Conservation (phyloP, 1,284 basidiomycete genomes). For the Hymenochaete sp. region DNA sequence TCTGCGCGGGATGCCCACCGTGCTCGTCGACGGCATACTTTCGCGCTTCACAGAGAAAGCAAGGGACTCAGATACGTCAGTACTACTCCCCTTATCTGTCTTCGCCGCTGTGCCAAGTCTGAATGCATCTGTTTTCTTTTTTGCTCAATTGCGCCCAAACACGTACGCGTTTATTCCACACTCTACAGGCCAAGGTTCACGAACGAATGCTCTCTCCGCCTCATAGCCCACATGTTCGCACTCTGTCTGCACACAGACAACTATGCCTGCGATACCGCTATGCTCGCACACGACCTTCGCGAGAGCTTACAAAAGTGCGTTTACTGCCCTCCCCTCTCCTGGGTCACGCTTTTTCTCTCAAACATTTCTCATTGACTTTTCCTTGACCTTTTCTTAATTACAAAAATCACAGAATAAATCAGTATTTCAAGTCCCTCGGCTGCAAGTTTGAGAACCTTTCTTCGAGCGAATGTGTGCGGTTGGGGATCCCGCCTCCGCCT, state of each 20-base stretch:
- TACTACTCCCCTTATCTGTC: slow-evolving; percentile 15
- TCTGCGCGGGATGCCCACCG: slow-evolving; percentile 48
- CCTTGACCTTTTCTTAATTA: slow-evolving; percentile 1
- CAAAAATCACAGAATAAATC: slow-evolving; percentile 33
- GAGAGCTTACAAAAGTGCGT: slow-evolving; percentile 56
- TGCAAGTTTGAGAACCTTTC: slow-evolving; percentile 60
- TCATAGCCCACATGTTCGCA: slow-evolving; percentile 73
- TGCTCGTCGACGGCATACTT: slow-evolving; percentile 68
- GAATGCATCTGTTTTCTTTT: not conserved
- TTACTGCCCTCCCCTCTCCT: not conserved
- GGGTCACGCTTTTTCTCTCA: not conserved
- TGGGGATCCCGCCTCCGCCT: slow-evolving; percentile 60
- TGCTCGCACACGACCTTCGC: slow-evolving; percentile 66
- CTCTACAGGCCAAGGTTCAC: slow-evolving; percentile 57
- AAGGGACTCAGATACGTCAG: slow-evolving; percentile 54
- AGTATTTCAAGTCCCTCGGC: slow-evolving; percentile 39
- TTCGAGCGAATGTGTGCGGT: slow-evolving; percentile 53
- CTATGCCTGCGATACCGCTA: slow-evolving; percentile 59
- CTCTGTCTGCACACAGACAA: slow-evolving; percentile 72
- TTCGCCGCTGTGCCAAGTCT: not conserved
- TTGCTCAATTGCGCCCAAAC: not conserved
- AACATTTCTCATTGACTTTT: not conserved
- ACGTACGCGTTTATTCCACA: slow-evolving; percentile 3
- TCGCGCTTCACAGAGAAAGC: slow-evolving; percentile 70
- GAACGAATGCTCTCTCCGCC: slow-evolving; percentile 55